A percentile compares a stretch with the other conserved stretches of the same genome.
Evolutionary conservation across 1,284 basidiomycete genomes (phyloP).

Genomic region (Taiwanofungus camphoratus): DNA sequence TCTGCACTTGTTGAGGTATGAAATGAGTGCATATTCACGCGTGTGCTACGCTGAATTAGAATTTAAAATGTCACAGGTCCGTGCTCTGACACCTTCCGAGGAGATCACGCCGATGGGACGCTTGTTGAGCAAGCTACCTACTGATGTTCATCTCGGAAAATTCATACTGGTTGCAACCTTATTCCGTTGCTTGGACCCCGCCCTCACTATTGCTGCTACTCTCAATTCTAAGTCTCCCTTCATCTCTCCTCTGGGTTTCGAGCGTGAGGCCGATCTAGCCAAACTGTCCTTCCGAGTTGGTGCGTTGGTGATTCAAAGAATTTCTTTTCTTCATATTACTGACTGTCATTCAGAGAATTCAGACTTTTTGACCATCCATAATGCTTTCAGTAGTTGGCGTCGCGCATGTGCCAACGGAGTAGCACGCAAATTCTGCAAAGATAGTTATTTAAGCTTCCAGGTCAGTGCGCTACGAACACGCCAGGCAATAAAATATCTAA

Average conservation of each 20-base stretch:
- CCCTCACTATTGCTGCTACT: slow-evolving; percentile 91
- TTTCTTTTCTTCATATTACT: neutral
- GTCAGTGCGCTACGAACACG: slow-evolving; percentile 29
- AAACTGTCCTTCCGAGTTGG: slow-evolving; percentile 79
- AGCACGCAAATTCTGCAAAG: slow-evolving; percentile 75
- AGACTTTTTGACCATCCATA: slow-evolving; percentile 94
- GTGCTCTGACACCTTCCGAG: slow-evolving; percentile 80
- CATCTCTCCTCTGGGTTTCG: slow-evolving; percentile 82
- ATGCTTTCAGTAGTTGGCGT: slow-evolving; percentile 88
- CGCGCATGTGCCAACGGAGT: slow-evolving; percentile 62
- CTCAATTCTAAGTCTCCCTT: slow-evolving; percentile 95
- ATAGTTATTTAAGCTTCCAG: slow-evolving; percentile 84
- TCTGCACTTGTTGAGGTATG: slow-evolving; percentile 86
- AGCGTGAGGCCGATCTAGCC: slow-evolving; percentile 82
- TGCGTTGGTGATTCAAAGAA: slow-evolving; percentile 28
- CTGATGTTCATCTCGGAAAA: slow-evolving; percentile 96
- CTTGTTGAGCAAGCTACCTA: slow-evolving; percentile 87
- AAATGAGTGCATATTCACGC: neutral
- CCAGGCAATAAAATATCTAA: neutral
- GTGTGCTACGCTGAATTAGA: neutral
- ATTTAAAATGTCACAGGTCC: slow-evolving; percentile 44
- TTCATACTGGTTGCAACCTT: slow-evolving; percentile 84
- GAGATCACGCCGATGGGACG: slow-evolving; percentile 96
- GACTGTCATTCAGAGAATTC: slow-evolving; percentile 66
- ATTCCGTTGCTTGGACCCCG: slow-evolving; percentile 91